These are phyloP conservation scores for Metschnikowia lochheadii DNA, from an alignment of 805 yeast species.

Conservation along the genomic window DNA sequence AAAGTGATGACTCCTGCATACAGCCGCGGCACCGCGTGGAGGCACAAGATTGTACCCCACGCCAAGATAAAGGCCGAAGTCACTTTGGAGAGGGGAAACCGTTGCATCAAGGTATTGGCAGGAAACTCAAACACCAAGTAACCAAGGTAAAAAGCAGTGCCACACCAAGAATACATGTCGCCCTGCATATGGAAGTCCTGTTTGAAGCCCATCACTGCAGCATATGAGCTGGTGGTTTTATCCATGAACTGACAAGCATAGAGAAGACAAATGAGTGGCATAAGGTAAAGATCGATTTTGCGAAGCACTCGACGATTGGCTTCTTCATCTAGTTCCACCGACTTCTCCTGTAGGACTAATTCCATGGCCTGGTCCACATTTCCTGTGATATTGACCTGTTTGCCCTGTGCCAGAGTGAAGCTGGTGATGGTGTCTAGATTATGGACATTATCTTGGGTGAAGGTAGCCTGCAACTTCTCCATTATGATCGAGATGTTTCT, in stretches of 20 bases:
- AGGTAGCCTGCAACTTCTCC: conserved; percentile 2
- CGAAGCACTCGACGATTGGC: conserved; percentile 36
- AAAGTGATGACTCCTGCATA: conserved; percentile 45
- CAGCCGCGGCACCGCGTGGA: conserved; percentile 46
- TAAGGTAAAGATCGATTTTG: conserved; percentile 47
- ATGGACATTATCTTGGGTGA: conserved; percentile 14
- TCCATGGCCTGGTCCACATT: conserved; percentile 47
- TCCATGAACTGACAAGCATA: conserved; percentile 58
- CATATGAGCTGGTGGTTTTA: conserved; percentile 55
- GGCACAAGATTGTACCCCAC: conserved; percentile 59
- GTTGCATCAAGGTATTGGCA: conserved; percentile 45
- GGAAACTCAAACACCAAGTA: conserved; percentile 56
- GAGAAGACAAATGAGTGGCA: conserved; percentile 49
- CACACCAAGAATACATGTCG: conserved; percentile 36
- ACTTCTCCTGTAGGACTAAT: conserved; percentile 32
- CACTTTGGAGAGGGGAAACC: conserved; percentile 53
- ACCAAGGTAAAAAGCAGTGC: conserved; percentile 61
- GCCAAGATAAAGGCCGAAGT: conserved; percentile 45
- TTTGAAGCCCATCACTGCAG: conserved; percentile 63
- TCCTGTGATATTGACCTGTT: conserved; percentile 25
- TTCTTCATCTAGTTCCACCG: conserved; percentile 17
- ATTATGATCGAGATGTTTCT: neutral
- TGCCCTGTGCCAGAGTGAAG: conserved; percentile 16
- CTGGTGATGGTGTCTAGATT: conserved; percentile 15
- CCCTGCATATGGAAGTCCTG: conserved; percentile 45